Evolutionary conservation across 257 asterid species (phyloP).

Genomic region (Lavandula angustifolia): DNA sequence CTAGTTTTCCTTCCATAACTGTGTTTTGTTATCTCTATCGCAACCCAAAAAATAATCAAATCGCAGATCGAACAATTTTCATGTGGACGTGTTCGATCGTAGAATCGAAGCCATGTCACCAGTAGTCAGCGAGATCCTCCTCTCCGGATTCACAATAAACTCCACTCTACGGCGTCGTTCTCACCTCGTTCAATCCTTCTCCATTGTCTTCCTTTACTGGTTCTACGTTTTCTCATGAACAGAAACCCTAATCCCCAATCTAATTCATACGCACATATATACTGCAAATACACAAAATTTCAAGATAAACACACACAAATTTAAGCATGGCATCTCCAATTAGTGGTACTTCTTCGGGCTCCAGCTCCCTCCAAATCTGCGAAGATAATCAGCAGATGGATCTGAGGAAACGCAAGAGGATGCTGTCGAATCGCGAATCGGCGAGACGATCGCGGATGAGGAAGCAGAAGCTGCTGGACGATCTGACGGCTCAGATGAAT

Average conservation of each 20-base stretch:
- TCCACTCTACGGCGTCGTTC: slow-evolving; percentile 45
- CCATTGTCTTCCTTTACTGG: slow-evolving; percentile 59
- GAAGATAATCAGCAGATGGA: slow-evolving; percentile 28
- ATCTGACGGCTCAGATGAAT: slow-evolving; percentile 37
- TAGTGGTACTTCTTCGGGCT: slow-evolving; percentile 36
- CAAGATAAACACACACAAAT: not conserved
- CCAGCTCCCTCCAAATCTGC: slow-evolving; percentile 28
- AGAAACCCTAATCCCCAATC: not conserved
- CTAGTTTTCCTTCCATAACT: too few species aligned
- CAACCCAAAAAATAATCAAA: not conserved
- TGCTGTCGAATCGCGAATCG: slow-evolving; percentile 53
- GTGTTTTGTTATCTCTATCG: too few species aligned
- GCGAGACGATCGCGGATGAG: slow-evolving; percentile 47
- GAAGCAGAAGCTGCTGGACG: slow-evolving; percentile 54
- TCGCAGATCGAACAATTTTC: slow-evolving; percentile 12
- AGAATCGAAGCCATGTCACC: slow-evolving; percentile 39
- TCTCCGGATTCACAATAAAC: slow-evolving; percentile 45
- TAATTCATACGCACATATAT: not conserved
- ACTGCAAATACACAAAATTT: not conserved
- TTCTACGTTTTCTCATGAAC: slow-evolving; percentile 51
- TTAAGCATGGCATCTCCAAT: slow-evolving; percentile 37
- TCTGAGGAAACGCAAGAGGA: slow-evolving; percentile 45
- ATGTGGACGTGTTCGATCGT: slow-evolving; percentile 27
- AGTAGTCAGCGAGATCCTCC: slow-evolving; percentile 44
- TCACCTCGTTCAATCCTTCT: slow-evolving; percentile 54